Conservation (phyloP, 495 filamentous ascomycete species). For the Penicillium egyptiacum region DNA sequence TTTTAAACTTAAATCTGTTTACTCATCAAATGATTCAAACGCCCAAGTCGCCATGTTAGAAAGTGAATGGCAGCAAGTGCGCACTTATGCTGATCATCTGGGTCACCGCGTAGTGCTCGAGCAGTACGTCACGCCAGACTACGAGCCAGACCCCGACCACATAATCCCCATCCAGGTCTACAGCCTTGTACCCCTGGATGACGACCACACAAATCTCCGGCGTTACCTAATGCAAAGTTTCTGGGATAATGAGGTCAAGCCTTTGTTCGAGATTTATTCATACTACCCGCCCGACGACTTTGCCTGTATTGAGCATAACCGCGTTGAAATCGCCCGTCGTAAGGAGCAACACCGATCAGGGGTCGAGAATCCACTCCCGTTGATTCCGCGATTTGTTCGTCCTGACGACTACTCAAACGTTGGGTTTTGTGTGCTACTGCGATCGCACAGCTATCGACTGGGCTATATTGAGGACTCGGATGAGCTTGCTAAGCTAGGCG, state of each 20-base stretch:
- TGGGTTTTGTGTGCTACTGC: slow-evolving; percentile 16
- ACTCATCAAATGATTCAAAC: neutral
- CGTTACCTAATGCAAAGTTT: slow-evolving; percentile 20
- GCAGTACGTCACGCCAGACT: slow-evolving; percentile 16
- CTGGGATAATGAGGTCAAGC: slow-evolving; percentile 7
- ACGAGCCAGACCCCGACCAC: slow-evolving; percentile 1
- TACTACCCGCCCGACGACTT: slow-evolving; percentile 22
- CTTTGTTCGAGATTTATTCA: slow-evolving; percentile 28
- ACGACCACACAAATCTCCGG: slow-evolving; percentile 22
- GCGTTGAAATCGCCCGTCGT: slow-evolving; percentile 27
- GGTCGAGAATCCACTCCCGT: slow-evolving; percentile 12
- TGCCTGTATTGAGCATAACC: slow-evolving; percentile 26
- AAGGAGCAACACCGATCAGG: slow-evolving; percentile 22
- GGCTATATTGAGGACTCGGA: slow-evolving; percentile 10
- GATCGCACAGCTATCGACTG: slow-evolving; percentile 24
- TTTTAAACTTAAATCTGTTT: slow-evolving; percentile 7
- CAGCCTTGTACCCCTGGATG: slow-evolving; percentile 25
- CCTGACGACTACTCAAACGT: neutral
- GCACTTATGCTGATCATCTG: slow-evolving; percentile 18
- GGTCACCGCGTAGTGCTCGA: slow-evolving; percentile 22
- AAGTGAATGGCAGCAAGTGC: slow-evolving; percentile 14
- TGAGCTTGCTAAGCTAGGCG: neutral
- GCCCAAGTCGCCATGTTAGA: no score
- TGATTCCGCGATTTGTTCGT: slow-evolving; percentile 13
- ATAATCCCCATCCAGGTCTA: slow-evolving; percentile 23